Base-by-base conservation (phyloP, 2,329 filamentous ascomycete species). In the Ophiocordyceps camponoti-leonardi region DNA sequence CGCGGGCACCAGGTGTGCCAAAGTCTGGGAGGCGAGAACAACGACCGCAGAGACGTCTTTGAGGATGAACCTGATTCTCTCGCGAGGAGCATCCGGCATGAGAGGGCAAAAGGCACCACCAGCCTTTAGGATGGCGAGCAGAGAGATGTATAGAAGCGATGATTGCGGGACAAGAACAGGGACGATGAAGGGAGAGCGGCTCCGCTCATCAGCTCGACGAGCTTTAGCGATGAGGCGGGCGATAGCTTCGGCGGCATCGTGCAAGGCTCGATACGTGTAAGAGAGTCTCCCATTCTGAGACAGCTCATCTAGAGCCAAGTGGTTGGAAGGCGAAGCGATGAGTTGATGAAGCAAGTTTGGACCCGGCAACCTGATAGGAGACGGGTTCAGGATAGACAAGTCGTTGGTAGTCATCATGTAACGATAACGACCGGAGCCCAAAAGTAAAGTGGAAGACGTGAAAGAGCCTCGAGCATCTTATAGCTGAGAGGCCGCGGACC, bases 31-130 rank as follows among this genome's bases (percentile, higher is more conserved):
- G 0, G 81, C 84, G 41, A 94, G 62, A 26, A 93, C 64, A 1
- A 93, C 58, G 8, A 63, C 65, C 7, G 87, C 85, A 12, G 69
- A 67, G 37, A 93, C 75, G 67, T 95, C 86, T n/a, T 74, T 60
- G 16, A 88, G 62, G 44, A 94, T 88, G 58, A 94, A 94, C 44
- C 71, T 75, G 41, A 94, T 70, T 43, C 88, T 73, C 45, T 94
- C 86, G 4, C 68, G 60, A 0, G 88, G 88, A 0, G 81, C 76
- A 60, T 94, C 87, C 43, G 84, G 69, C 49, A 82, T 82, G 46
- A 95, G 65, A 0, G 88, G 87, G 52, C 87, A 94, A 54, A 94
- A 94, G 0, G 86, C 86, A 33, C 75, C 84, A 7, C 88, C 88
- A 13, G 79, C 79, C 59, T 88, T 87, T 42, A 94, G 67, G 45